Conservation (phyloP, 2,329 filamentous ascomycete genomes). For the Ceratocystis cacaofunesta region DNA sequence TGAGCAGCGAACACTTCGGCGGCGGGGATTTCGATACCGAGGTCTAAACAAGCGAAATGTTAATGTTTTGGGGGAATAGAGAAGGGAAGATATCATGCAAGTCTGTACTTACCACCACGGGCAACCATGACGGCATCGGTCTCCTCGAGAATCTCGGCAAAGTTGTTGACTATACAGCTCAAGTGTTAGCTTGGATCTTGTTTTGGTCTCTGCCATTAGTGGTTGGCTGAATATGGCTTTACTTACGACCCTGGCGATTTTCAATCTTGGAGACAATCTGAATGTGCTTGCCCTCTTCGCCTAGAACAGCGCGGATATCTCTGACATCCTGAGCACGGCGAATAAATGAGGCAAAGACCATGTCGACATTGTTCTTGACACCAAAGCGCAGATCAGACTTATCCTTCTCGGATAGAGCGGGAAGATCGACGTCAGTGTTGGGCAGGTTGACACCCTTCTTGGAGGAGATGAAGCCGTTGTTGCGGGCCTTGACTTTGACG, state of each 20-base stretch:
- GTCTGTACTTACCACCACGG: constrained; percentile 48
- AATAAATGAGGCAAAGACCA: constrained; percentile 98
- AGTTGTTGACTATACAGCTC: constrained; percentile 62
- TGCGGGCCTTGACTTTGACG: constrained; percentile 70
- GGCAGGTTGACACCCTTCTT: constrained; percentile 99
- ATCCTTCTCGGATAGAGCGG: constrained; percentile 95
- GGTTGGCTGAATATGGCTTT: neutral
- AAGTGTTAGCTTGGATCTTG: constrained; percentile 10
- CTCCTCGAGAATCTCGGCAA: constrained; percentile 86
- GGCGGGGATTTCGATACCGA: constrained; percentile 96
- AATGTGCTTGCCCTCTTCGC: constrained; percentile 83
- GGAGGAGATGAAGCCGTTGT: constrained; percentile 98
- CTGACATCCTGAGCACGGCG: constrained; percentile 84
- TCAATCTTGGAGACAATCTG: constrained; percentile 99
- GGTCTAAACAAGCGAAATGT: constrained; percentile 19
- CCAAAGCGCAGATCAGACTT: constrained; percentile 86
- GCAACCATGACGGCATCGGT: constrained; percentile 99
- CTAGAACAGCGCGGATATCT: constrained; percentile 81
- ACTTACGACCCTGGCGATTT: constrained; percentile 75
- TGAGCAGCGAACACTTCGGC: constrained; percentile 98
- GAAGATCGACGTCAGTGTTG: constrained; percentile 96
- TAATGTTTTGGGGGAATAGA: neutral
- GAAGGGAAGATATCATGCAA: neutral
- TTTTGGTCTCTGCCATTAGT: too few species aligned
- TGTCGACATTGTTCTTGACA: constrained; percentile 97